Conservation (phyloP, 2,329 filamentous ascomycete species). For the Cladosporium oxysporum region DNA sequence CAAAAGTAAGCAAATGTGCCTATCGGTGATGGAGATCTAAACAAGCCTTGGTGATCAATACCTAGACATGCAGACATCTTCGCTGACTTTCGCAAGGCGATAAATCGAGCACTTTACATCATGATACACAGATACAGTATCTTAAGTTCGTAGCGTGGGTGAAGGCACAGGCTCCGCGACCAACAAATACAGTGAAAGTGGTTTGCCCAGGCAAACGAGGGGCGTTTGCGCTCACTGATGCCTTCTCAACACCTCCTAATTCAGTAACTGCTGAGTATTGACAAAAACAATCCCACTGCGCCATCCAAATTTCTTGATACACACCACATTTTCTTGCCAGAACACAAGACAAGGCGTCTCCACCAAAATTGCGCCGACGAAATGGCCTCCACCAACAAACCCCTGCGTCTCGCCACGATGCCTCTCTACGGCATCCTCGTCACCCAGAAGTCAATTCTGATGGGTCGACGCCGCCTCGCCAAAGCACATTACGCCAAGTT, state of each 20-base stretch:
- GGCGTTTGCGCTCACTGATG: background rate
- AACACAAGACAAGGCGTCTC: background rate
- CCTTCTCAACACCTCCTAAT: background rate
- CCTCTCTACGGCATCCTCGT: conserved; percentile 16
- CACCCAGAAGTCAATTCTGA: conserved; percentile 3
- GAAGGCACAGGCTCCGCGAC: background rate
- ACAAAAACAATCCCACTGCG: background rate
- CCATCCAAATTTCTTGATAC: background rate
- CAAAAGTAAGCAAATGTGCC: background rate
- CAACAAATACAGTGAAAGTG: background rate
- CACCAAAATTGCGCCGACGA: background rate
- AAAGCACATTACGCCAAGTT: background rate
- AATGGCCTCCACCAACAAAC: background rate
- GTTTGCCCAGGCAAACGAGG: background rate
- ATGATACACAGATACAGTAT: background rate
- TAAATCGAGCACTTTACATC: background rate
- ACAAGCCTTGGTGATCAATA: background rate
- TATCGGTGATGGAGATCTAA: background rate
- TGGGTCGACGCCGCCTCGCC: conserved; percentile 1
- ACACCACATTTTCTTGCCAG: background rate
- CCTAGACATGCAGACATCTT: background rate
- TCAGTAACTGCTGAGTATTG: background rate
- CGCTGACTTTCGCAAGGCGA: background rate
- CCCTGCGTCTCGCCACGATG: background rate
- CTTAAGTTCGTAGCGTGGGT: background rate